Evolutionary conservation across 192 early-diverging fungal genomes (phyloP), one percentile per base, ranked within the genome.

Genomic region (Coemansia sp.): DNA sequence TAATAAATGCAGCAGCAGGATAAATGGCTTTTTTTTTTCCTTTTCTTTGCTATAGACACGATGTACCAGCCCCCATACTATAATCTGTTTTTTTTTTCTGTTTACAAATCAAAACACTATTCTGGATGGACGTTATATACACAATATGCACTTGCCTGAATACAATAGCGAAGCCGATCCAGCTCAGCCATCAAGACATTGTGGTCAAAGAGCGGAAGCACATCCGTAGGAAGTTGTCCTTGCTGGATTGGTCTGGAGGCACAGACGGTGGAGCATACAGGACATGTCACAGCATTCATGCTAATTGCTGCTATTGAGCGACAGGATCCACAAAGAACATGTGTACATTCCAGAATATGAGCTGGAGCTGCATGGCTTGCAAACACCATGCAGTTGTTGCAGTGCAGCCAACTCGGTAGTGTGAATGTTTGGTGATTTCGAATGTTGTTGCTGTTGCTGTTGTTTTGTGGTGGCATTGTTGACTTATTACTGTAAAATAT

Each of bases 291-390:
- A 37, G 57, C 39, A 15, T 9, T 16, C 36, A 16, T 58, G 7
- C 7, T 7, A 36, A 22, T 39, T 15, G 65, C 43, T 13, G 55
- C 65, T 12, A 58, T 19, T 5, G 42, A 66, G 43, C 19, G 59
- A 43, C 78, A 80, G 3, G 21, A 42, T 3, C 26, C 58, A 41
- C 78, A 81, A 1, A 81, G 63, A 12, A 76, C 64, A 36, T 81
- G 78, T 5, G 78, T 76, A 41, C 78, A 81, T 32, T 76, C 78
- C 2, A 78, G 61, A 46, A 70, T 73, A 45, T 73, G 66, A 12
- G 74, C 41, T 42, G 22, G n/a, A 21, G 32, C 40, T 0, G 62
- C 43, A 32, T 32, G n/a, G 46, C 47, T 52, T 40, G 57, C 67
- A 70, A 81, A 81, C 16, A 57, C 48, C 7, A 32, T 43, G 62